Base-by-base conservation (phyloP, 1,139 yeast species). In the Sugiyamaella castrensis region DNA sequence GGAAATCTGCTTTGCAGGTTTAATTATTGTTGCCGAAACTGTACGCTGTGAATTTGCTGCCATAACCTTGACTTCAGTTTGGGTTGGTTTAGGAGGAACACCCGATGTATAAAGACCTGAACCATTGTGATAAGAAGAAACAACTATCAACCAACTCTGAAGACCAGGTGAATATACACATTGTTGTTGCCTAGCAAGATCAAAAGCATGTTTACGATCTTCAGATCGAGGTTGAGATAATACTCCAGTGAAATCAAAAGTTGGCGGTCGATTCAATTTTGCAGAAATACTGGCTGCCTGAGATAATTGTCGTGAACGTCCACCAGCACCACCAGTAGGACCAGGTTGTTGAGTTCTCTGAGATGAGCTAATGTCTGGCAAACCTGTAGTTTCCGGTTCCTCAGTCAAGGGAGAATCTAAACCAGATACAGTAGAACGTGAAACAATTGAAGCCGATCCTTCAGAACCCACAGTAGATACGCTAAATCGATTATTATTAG, bases 101-200 rank as follows among this genome's bases (percentile, higher is more conserved):
- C 70, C 70, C 8, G 58, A 47, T 1, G 61, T 47, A 46, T 62
- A 64, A 4, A 66, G 43, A 4, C 57, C 57, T 2, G 52, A 43
- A 19, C 53, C 54, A 16, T 47, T 40, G 35, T 55, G 55, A 15
- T 43, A 38, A 1, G 51, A 37, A n/a, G 56, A 43, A 4, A 57
- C 55, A 4, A 34, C 54, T 8, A 51, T 50, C 8, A 69, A 58
- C 72, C 72, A 69, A 11, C 65, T 61, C 24, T 58, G 59, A 27
- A 69, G 57, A 8, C 71, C 71, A 1, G 72, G 59, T 1, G 62
- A 59, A 52, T 66, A 69, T 38, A 61, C 68, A 5, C 54, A 54
- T 51, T 69, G 71, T 13, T 52, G 50, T 11, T 46, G 50, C 2
- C 64, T 56, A 4, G 62, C 71, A 36, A 47, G 51, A 37, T 54